Evolutionary conservation across 176 grass and related monocot genomes (phyloP).

Genomic region (Leersia perrieri): DNA sequence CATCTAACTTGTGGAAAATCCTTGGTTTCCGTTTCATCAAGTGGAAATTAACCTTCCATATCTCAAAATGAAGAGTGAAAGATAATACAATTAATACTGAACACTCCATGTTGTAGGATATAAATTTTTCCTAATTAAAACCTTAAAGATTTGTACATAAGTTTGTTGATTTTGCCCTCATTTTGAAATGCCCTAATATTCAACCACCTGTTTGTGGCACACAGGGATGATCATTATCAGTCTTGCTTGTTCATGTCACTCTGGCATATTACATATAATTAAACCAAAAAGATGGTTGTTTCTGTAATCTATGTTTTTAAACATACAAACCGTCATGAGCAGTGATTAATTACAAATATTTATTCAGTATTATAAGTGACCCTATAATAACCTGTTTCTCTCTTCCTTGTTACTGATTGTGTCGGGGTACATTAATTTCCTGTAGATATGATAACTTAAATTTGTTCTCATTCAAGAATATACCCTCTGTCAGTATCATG

Average conservation of each 20-base stretch:
- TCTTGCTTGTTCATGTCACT: not conserved
- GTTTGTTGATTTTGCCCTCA: not conserved
- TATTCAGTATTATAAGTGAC: not conserved
- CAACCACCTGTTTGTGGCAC: not conserved
- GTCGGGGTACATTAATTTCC: not conserved
- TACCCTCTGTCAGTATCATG: not conserved
- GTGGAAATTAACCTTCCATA: not conserved
- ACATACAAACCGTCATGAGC: not conserved
- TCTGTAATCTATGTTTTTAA: not conserved
- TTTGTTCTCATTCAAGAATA: not conserved
- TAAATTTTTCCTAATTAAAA: not conserved
- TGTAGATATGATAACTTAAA: not conserved
- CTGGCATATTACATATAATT: not conserved
- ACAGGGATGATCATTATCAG: not conserved
- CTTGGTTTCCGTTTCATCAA: not conserved
- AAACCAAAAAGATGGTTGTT: not conserved
- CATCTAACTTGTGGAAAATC: not conserved
- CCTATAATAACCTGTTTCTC: not conserved
- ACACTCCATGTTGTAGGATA: not conserved
- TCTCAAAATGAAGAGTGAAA: not conserved
- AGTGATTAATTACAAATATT: not conserved
- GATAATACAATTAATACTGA: not conserved
- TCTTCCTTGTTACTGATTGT: conserved; percentile 10
- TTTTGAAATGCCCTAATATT: conserved; percentile 1
- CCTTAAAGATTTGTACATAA: not conserved